These are phyloP conservation scores for Penicillium fimorum DNA, from an alignment of 495 filamentous ascomycete genomes.

Conservation along the genomic window DNA sequence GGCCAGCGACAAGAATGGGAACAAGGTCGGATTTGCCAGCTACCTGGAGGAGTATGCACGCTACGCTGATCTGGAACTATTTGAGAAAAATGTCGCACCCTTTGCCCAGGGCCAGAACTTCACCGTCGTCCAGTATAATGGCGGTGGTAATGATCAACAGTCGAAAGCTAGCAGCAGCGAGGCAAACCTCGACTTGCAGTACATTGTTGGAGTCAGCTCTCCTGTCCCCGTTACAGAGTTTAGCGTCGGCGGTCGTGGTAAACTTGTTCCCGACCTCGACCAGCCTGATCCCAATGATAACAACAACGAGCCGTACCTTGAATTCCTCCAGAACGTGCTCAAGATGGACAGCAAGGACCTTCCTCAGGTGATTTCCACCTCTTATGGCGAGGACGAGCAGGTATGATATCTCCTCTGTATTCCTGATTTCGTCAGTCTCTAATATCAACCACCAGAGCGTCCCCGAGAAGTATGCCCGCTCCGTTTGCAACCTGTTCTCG, in stretches of 20 bases:
- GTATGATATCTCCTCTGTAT: conserved; percentile 11
- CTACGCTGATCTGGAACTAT: conserved; percentile 55
- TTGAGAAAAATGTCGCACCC: conserved; percentile 54
- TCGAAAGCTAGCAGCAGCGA: conserved; percentile 54
- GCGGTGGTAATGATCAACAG: conserved; percentile 52
- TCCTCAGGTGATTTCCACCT: conserved; percentile 73
- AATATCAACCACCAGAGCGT: conserved; percentile 53
- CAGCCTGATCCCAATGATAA: conserved; percentile 53
- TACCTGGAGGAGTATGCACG: conserved; percentile 68
- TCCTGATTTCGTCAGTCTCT: background rate
- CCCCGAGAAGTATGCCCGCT: conserved; percentile 61
- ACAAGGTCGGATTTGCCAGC: conserved; percentile 61
- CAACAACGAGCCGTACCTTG: conserved; percentile 74
- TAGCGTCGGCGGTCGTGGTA: conserved; percentile 62
- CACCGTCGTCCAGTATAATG: conserved; percentile 57
- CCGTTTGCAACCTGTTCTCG: conserved; percentile 67
- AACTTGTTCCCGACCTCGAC: conserved; percentile 61
- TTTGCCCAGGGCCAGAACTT: conserved; percentile 60
- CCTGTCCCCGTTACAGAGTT: conserved; percentile 64
- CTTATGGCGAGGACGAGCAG: conserved; percentile 79
- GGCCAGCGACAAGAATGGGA: conserved; percentile 34
- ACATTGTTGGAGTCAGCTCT: conserved; percentile 57
- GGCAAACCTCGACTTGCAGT: conserved; percentile 77
- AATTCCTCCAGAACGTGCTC: conserved; percentile 63
- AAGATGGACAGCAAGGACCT: conserved; percentile 50